These are phyloP conservation scores for Sugiyamaella japonica DNA, from an alignment of 1,139 yeast genomes.

Conservation along the genomic window DNA sequence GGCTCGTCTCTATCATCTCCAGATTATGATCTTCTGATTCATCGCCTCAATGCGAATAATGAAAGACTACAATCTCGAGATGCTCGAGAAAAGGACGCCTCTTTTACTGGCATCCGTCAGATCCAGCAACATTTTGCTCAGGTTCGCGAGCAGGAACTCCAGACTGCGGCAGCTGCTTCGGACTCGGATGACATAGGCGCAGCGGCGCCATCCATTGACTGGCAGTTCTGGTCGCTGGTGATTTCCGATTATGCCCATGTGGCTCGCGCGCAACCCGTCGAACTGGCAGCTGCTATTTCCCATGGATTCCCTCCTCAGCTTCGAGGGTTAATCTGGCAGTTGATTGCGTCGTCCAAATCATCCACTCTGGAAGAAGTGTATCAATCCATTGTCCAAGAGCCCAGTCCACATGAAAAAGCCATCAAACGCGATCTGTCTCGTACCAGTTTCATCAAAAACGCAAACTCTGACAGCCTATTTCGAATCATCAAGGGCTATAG, in stretches of 20 bases:
- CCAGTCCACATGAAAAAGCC: conserved; percentile 69
- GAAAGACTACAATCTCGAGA: conserved; percentile 45
- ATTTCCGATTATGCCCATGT: conserved; percentile 70
- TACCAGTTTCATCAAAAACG: conserved; percentile 70
- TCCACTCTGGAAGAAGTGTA: conserved; percentile 67
- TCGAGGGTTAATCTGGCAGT: conserved; percentile 90
- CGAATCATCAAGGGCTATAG: conserved; percentile 83
- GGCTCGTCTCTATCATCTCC: conserved; percentile 29
- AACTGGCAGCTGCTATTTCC: conserved; percentile 60
- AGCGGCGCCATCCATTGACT: conserved; percentile 50
- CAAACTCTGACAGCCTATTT: conserved; percentile 57
- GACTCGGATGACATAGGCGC: conserved; percentile 27
- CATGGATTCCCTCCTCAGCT: conserved; percentile 82
- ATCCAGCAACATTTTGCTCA: conserved; percentile 62
- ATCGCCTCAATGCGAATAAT: conserved; percentile 50
- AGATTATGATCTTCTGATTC: conserved; percentile 49
- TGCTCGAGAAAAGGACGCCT: conserved; percentile 46
- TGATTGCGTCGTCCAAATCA: conserved; percentile 78
- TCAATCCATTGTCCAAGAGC: conserved; percentile 51
- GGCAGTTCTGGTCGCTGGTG: conserved; percentile 88
- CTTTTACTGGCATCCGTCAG: conserved; percentile 59
- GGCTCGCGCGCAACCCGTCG: conserved; percentile 61
- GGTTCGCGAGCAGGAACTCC: conserved; percentile 39
- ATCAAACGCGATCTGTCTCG: conserved; percentile 81
- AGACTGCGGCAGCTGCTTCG: conserved; percentile 15